Percentiles rank a stretch among this genome's conserved stretches.
Evolutionary conservation across 2,329 filamentous ascomycete genomes (phyloP).

Genomic region (Trichoderma breve): DNA sequence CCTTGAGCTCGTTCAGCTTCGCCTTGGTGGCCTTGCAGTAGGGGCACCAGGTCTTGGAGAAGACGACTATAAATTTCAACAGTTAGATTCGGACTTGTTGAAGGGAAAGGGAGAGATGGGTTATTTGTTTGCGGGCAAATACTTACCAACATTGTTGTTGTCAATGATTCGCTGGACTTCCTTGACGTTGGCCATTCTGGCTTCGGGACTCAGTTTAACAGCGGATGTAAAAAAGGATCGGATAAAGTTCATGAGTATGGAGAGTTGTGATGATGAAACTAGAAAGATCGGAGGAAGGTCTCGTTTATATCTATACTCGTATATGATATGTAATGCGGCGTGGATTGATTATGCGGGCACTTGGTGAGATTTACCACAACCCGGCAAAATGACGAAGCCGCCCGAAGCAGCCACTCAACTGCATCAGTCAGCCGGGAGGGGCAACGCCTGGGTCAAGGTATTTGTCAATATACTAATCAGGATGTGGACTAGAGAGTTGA

Average conservation of each 20-base stretch:
- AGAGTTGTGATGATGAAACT: neutral
- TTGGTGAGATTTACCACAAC: constrained; percentile 1
- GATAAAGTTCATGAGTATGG: constrained; percentile 61
- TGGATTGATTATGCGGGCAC: neutral
- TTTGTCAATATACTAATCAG: constrained; percentile 8
- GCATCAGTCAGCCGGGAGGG: constrained; percentile 9
- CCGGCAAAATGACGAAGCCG: constrained; percentile 4
- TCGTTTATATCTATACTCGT: neutral
- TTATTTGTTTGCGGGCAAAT: neutral
- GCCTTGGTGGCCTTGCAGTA: constrained; percentile 82
- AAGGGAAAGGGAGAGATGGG: too few species aligned
- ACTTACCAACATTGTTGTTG: constrained; percentile 78
- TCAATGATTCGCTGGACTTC: constrained; percentile 87
- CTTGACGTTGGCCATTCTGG: constrained; percentile 78
- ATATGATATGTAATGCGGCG: neutral
- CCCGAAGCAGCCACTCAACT: neutral
- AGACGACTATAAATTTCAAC: constrained; percentile 64
- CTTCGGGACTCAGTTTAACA: constrained; percentile 53
- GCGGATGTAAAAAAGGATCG: constrained; percentile 67
- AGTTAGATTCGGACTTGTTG: neutral
- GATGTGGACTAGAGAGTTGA: neutral
- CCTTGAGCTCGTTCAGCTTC: constrained; percentile 65
- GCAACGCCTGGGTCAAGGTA: neutral
- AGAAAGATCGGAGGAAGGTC: neutral
- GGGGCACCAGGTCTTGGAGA: constrained; percentile 96